Evolutionary conservation across 176 grass and related monocot species (phyloP).

Genomic region (Cenchrus purpureus): DNA sequence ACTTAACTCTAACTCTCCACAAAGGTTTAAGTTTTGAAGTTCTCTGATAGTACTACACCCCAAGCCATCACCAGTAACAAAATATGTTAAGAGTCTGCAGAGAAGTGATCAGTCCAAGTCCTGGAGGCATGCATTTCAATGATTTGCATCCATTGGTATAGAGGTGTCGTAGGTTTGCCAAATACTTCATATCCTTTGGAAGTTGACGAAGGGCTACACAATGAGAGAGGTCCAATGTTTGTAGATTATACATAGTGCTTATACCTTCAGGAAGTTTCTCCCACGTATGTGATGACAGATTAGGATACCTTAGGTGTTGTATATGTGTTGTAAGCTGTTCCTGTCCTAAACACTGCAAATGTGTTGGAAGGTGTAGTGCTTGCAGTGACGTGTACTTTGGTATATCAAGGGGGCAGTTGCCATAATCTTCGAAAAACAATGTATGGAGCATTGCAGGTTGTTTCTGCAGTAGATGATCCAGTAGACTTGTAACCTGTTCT

Average conservation of each 20-base stretch:
- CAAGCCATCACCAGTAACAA: neutral
- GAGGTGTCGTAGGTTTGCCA: constrained; percentile 10
- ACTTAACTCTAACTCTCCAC: neutral
- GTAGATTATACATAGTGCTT: neutral
- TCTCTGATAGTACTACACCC: constrained; percentile 10
- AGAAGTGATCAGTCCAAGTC: constrained; percentile 4
- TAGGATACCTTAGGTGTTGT: neutral
- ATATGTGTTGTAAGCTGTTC: no score
- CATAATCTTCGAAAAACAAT: neutral
- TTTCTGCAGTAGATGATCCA: neutral
- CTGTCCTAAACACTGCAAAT: no score
- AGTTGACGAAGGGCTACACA: neutral
- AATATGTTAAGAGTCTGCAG: constrained; percentile 20
- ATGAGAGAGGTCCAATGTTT: neutral
- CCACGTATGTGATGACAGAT: neutral
- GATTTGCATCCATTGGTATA: neutral
- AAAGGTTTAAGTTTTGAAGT: neutral
- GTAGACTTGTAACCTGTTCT: no score
- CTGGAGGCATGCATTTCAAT: constrained; percentile 29
- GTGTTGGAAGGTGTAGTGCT: no score
- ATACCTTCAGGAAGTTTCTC: neutral
- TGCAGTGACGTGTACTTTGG: no score
- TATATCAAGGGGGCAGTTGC: neutral
- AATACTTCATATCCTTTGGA: neutral
- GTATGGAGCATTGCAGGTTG: neutral